Percentiles rank a stretch among this genome's conserved stretches.
phyloP scores from a whole-genome alignment of 2,329 filamentous ascomycete genomes.

The Neofusicoccum laricinum region DNA sequence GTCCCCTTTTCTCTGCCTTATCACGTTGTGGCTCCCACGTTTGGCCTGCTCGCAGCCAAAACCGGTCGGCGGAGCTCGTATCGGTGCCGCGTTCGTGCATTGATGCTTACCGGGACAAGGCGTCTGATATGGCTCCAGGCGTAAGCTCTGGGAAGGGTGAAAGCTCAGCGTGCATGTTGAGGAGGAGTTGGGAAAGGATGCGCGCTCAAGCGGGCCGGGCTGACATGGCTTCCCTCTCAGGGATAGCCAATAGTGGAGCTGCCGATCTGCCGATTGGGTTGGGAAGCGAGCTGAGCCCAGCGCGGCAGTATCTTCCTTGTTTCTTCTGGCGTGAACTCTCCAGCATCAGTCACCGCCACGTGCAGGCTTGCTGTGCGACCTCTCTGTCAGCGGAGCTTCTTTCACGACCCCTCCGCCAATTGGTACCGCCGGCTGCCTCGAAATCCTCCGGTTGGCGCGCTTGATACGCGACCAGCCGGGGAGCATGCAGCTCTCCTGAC shows the following conservation, averaged over 20 bases:
- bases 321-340: background rate
- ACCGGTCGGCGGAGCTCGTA: background rate
- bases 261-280: background rate
- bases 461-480: background rate
- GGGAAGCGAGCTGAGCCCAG: background rate
- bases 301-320: background rate
- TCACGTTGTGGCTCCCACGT: background rate
- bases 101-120: slow-evolving; percentile 11
- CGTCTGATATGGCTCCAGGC: background rate
- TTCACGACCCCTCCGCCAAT: background rate
- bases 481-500: background rate
- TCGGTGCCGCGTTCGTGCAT: background rate
- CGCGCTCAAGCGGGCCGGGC: background rate
- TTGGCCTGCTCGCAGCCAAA: background rate
- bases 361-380: background rate
- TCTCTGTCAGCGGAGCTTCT: background rate
- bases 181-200: background rate
- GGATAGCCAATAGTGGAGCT: background rate
- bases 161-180: background rate
- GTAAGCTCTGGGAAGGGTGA: background rate
- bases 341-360: background rate
- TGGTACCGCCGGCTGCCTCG: background rate
- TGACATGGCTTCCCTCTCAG: background rate
- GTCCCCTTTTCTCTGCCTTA: background rate
- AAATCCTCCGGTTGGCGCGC: background rate